Conservation (phyloP, 2,329 filamentous ascomycete genomes). For the Delphinella strobiligena region DNA sequence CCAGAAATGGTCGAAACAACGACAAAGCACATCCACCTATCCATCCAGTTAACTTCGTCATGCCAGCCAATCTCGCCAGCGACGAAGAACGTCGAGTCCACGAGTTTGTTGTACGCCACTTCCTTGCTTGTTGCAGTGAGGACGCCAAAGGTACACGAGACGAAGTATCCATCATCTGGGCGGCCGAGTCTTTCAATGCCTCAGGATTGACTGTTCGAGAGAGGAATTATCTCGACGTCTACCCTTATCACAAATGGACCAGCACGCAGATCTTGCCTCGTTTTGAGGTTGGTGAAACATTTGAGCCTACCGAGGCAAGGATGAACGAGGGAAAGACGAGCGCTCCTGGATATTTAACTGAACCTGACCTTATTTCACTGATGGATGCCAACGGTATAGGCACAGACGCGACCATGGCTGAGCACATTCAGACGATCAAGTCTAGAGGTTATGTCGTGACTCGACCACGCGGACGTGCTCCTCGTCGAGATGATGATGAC, state of each 20-base stretch:
- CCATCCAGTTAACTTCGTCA: conserved; percentile 81
- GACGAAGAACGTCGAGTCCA: conserved; percentile 68
- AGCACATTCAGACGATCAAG: conserved; percentile 95
- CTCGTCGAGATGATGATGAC: conserved; percentile 12
- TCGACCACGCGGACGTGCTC: conserved; percentile 30
- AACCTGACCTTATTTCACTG: conserved; percentile 85
- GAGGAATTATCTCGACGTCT: conserved; percentile 89
- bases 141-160: conserved; percentile 81
- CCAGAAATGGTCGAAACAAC: conserved; percentile 74
- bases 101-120: conserved; percentile 83
- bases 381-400: conserved; percentile 99
- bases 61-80: conserved; percentile 45
- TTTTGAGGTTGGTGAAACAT: conserved; percentile 67
- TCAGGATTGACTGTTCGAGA: conserved; percentile 76
- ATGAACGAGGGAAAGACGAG: conserved; percentile 86
- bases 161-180: conserved; percentile 74
- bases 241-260: conserved; percentile 93
- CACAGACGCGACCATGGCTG: conserved; percentile 97
- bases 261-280: conserved; percentile 70
- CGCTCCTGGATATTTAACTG: conserved; percentile 76
- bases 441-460: conserved; percentile 74
- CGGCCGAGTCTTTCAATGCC: conserved; percentile 68
- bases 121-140: conserved; percentile 89
- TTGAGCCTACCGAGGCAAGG: conserved; percentile 78
- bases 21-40: conserved; percentile 97